Evolutionary conservation across 108 stramenopile genomes (phyloP).

Genomic region (Fragilaria crotonensis): DNA sequence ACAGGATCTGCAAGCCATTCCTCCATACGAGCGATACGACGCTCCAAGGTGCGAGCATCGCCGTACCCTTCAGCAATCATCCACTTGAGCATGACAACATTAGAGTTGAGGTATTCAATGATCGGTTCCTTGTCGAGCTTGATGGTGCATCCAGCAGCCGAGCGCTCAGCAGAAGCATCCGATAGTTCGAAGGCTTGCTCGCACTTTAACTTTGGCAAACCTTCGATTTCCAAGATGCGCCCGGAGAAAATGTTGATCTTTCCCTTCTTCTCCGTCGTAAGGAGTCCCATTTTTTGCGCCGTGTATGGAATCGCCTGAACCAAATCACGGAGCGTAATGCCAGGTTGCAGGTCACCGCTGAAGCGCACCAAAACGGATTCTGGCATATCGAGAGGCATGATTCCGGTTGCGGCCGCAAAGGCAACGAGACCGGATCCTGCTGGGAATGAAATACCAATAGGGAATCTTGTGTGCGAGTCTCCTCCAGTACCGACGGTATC

Average conservation of each 20-base stretch:
- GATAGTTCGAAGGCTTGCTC: conserved; percentile 95
- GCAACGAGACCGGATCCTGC: conserved; percentile 93
- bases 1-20: conserved; percentile 86
- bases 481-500: conserved; percentile 97
- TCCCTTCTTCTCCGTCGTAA: conserved; percentile 92
- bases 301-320: conserved; percentile 95
- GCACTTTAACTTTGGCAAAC: conserved; percentile 88
- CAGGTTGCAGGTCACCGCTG: conserved; percentile 89
- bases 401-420: conserved; percentile 93
- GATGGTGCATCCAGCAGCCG: conserved; percentile 95
- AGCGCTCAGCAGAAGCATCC: conserved; percentile 91
- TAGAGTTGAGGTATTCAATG: conserved; percentile 87
- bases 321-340: conserved; percentile 92
- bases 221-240: conserved; percentile 93
- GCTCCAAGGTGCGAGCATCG: conserved; percentile 85
- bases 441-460: conserved; percentile 94
- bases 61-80: conserved; percentile 97
- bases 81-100: conserved; percentile 96
- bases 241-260: conserved; percentile 96
- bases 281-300: conserved; percentile 83
- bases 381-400: conserved; percentile 95
- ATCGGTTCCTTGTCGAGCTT: conserved; percentile 91
- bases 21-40: conserved; percentile 93
- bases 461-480: conserved; percentile 95
- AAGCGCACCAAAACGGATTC: conserved; percentile 91